Evolutionary conservation across 371 early-diverging fungal species (phyloP), one percentile per base, ranked within the genome.

Genomic region (Saksenaea vasiformis): DNA sequence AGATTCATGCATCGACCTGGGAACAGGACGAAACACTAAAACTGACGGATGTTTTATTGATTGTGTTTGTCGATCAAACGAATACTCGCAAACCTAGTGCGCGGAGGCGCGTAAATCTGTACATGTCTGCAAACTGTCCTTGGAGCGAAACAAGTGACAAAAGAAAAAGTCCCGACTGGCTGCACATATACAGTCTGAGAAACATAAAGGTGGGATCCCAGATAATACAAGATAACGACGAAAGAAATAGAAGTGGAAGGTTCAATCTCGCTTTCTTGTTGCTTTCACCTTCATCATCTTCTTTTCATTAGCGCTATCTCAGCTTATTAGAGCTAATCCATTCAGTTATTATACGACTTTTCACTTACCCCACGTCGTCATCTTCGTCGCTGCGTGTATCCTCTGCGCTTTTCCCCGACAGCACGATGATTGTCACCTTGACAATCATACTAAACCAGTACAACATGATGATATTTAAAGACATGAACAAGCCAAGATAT

Each of bases 371-470:
- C 5, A 22, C 51, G n/a, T 69, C 63, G 17, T 68, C 66, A 54
- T 85, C 85, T 54, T 74, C 81, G 31, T 87, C 86, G 58, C 88
- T 87, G 22, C 91, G 81, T 37, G 76, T 85, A 69, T 91, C 92
- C 43, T 87, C 83, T 22, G 83, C 75, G 28, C 76, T 84, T 13
- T 70, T 73, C 13, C 84, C 85, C 47, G 67, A 78, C 19, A 90
- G 60, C 5, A 91, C 81, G 62, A 78, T 82, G 57, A 75, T 28
- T 26, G 89, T 80, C 22, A 92, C 78, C 24, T 80, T 73, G 24
- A 85, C 59, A 60, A 93, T 88, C 72, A 91, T 76, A 15, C 70
- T 66, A 54, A 91, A 79, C 94, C 94, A 93, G 60, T 87, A 88
- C 27, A 90, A 54, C 34, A 90, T 73, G 26, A 93, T 71, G 1